Evolutionary conservation across 371 early-diverging fungal species (phyloP).

Genomic region (Actinomortierella ambigua): DNA sequence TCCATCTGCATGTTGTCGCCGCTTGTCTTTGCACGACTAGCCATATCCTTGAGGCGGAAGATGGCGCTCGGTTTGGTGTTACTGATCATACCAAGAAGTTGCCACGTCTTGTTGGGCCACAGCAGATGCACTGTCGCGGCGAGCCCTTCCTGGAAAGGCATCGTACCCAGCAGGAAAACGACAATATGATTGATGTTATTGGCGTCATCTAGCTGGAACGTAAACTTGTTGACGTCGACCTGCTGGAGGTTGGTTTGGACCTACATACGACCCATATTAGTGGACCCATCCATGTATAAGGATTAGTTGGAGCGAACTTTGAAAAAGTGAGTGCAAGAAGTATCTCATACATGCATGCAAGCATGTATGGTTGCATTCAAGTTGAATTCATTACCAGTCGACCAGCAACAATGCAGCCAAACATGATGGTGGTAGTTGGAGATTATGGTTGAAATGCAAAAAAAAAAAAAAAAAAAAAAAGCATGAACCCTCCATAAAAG

Average conservation of each 20-base stretch:
- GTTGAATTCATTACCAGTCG: slow-evolving; percentile 61
- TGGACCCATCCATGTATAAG: no score
- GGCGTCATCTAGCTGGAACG: slow-evolving; percentile 83
- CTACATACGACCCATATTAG: slow-evolving; percentile 51
- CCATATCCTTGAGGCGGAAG: slow-evolving; percentile 58
- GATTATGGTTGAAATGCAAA: background rate
- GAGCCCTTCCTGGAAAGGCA: slow-evolving; percentile 85
- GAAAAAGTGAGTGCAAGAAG: background rate
- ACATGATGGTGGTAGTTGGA: slow-evolving; percentile 57
- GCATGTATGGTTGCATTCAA: background rate
- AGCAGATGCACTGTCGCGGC: slow-evolving; percentile 90
- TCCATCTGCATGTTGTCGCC: slow-evolving; percentile 6
- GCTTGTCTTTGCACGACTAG: background rate
- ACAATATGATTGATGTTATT: slow-evolving; percentile 89
- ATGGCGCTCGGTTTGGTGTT: slow-evolving; percentile 84
- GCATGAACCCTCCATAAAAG: background rate
- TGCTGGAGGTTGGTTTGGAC: slow-evolving; percentile 92
- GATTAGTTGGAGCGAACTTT: no score
- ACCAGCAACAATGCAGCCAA: slow-evolving; percentile 89
- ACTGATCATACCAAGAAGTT: slow-evolving; percentile 74
- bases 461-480: background rate
- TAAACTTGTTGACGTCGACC: slow-evolving; percentile 81
- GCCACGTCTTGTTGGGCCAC: slow-evolving; percentile 89
- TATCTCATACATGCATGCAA: no score
- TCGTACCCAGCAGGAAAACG: slow-evolving; percentile 85